Evolutionary conservation across 176 grass and related monocot genomes (phyloP), one percentile per base, ranked within the genome.

Genomic region (Saccharum officinarum): DNA sequence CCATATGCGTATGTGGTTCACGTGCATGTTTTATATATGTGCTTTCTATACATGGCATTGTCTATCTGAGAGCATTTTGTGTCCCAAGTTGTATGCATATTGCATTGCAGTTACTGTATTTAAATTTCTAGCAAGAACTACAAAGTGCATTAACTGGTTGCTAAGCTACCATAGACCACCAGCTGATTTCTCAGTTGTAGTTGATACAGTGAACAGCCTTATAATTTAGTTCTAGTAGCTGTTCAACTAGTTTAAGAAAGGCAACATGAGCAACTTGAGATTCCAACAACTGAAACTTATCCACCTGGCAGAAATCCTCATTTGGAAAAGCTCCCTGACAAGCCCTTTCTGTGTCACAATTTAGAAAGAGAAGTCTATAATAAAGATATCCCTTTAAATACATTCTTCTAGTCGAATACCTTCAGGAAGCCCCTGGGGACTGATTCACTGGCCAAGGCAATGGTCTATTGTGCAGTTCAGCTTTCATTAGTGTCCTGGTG

Each of bases 401-500:
- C 64, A 37, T 54, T 23, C 50, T 41, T 61, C 10, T 60, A 23
- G 37, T 34, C 47, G 38, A 75, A 69, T 52, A 25, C 82, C 11
- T 81, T 62, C 26, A 62, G 28, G 8, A 69, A 62, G 11, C 31
- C 67, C 57, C 60, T 82, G 63, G 36, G 11, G 3, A 71, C 77
- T 77, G 62, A 77, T 50, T 71, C 34, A 38, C 67, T 54, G 69
- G 72, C 68, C 37, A 64, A 62, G 12, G 70, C 37, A 75, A 74
- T 22, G 9, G 36, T 74, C 31, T 85, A 36, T 71, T 25, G 7
- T 76, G 44, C 66, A 46, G 38, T 89, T 84, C 14, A 37, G 55
- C 78, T 73, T 87, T 65, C 25, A 66, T 40, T 78, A 64, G 39
- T 65, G 67, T 46, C 46, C 84, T 42, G 37, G 57, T 59, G 46